These are phyloP conservation scores for Neoboletus magnificus DNA, from an alignment of 768 basidiomycete species.

Conservation along the genomic window DNA sequence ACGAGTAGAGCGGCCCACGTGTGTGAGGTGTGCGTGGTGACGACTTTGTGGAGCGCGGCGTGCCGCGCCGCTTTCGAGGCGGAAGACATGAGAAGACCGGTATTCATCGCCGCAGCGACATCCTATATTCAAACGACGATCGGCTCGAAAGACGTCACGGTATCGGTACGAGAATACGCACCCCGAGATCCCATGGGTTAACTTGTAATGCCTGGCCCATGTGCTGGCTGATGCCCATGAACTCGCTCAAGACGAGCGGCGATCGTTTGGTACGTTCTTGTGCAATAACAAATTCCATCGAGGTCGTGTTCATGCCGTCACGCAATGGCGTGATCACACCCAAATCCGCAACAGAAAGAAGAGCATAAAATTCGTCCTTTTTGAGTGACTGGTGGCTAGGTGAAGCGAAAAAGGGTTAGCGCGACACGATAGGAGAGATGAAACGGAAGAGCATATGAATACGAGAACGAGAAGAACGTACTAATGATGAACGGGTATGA, in stretches of 20 bases:
- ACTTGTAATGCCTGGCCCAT: slow-evolving; percentile 88
- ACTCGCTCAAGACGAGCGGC: slow-evolving; percentile 91
- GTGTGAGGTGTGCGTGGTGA: slow-evolving; percentile 91
- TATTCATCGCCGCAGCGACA: slow-evolving; percentile 86
- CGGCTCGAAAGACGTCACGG: neutral
- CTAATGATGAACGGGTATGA: slow-evolving; percentile 98
- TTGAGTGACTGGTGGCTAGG: slow-evolving; percentile 92
- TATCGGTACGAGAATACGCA: slow-evolving; percentile 33
- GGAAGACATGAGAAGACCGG: slow-evolving; percentile 77
- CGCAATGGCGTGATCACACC: slow-evolving; percentile 93
- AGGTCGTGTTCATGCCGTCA: slow-evolving; percentile 99
- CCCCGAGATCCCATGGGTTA: slow-evolving; percentile 95
- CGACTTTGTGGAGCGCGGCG: slow-evolving; percentile 71
- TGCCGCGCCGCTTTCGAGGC: slow-evolving; percentile 76
- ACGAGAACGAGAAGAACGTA: slow-evolving; percentile 40
- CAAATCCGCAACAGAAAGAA: slow-evolving; percentile 89
- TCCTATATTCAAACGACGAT: slow-evolving; percentile 43
- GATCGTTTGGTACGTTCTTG: slow-evolving; percentile 81
- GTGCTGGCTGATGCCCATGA: slow-evolving; percentile 94
- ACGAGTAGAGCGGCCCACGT: slow-evolving; percentile 90
- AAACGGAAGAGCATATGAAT: neutral
- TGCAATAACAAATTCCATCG: slow-evolving; percentile 96
- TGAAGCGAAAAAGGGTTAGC: neutral
- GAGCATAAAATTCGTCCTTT: slow-evolving; percentile 96
- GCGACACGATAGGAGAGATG: neutral